phyloP scores from a whole-genome alignment of 371 early-diverging fungal genomes.

The Syncephalastrum monosporum region DNA sequence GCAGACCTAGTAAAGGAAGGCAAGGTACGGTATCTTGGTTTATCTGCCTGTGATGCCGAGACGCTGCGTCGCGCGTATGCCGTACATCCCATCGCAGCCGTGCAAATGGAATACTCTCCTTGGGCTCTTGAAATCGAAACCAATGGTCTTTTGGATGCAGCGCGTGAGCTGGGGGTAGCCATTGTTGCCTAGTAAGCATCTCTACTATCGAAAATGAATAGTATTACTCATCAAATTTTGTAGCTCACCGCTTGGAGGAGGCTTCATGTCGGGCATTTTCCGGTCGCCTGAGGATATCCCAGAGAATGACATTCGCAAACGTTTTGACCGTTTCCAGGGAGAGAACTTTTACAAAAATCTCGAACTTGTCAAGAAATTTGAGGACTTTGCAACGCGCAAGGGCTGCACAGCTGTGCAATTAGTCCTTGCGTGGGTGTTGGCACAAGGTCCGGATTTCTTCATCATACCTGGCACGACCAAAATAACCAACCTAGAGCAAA shows the following conservation, averaged over 20 bases:
- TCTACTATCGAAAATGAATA: too few species aligned
- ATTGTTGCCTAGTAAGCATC: constrained; percentile 45
- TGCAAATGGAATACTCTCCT: constrained; percentile 57
- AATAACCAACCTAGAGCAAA: constrained; percentile 53
- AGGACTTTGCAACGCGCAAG: constrained; percentile 39
- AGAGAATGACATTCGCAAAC: constrained; percentile 42
- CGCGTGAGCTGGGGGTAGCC: constrained; percentile 58
- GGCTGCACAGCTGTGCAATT: constrained; percentile 39
- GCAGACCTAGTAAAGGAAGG: constrained; percentile 62
- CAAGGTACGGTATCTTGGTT: constrained; percentile 58
- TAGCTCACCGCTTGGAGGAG: constrained; percentile 52
- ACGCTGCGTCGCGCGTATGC: constrained; percentile 59
- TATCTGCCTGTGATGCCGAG: constrained; percentile 56
- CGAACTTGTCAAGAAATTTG: constrained; percentile 47
- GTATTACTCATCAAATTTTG: background rate
- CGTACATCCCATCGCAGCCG: constrained; percentile 65
- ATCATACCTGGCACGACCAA: constrained; percentile 56
- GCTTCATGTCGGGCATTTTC: constrained; percentile 52
- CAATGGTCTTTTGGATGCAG: constrained; percentile 50
- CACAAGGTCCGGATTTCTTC: constrained; percentile 37
- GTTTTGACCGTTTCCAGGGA: constrained; percentile 44
- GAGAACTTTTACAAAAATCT: constrained; percentile 53
- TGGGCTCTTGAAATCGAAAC: constrained; percentile 54
- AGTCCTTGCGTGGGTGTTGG: constrained; percentile 58
- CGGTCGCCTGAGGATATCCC: constrained; percentile 44